Percentiles rank a stretch among this genome's conserved stretches.
Evolutionary conservation across 2,329 filamentous ascomycete species (phyloP).

Genomic region (Stachybotrys chlorohalonatus): DNA sequence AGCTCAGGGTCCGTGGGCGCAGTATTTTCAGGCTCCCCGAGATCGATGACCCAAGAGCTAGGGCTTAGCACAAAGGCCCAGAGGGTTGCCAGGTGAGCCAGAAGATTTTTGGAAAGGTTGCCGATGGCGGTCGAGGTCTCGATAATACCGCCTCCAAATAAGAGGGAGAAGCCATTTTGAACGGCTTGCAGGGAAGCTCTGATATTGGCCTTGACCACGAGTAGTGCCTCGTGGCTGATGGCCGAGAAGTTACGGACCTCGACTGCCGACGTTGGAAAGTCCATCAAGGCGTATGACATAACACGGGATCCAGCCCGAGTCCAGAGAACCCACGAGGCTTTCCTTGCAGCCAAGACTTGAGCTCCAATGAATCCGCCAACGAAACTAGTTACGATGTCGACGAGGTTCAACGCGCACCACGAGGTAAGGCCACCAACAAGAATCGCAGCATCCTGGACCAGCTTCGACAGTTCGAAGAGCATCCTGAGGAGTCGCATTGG

Average conservation of each 20-base stretch:
- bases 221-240: slow-evolving; percentile 62
- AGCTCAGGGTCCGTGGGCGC: slow-evolving; percentile 44
- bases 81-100: slow-evolving; percentile 7
- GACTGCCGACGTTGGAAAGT: slow-evolving; percentile 42
- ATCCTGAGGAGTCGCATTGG: slow-evolving; percentile 68
- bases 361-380: slow-evolving; percentile 20
- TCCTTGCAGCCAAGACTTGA: slow-evolving; percentile 21
- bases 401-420: slow-evolving; percentile 29
- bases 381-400: slow-evolving; percentile 26
- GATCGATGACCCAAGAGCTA: slow-evolving; percentile 48
- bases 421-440: slow-evolving; percentile 50
- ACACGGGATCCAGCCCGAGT: slow-evolving; percentile 36
- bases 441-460: slow-evolving; percentile 69
- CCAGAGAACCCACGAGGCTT: slow-evolving; percentile 32
- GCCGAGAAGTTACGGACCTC: slow-evolving; percentile 72
- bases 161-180: slow-evolving; percentile 29
- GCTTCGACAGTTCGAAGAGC: slow-evolving; percentile 64
- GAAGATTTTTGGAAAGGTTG: slow-evolving; percentile 3
- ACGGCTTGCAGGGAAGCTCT: slow-evolving; percentile 27
- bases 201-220: slow-evolving; percentile 48
- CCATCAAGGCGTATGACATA: slow-evolving; percentile 37
- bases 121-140: slow-evolving; percentile 4
- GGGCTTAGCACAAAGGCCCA: slow-evolving; percentile 31
- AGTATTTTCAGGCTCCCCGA: slow-evolving; percentile 32
- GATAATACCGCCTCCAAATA: slow-evolving; percentile 33